Base-by-base conservation (phyloP, 306 rosid species). In the Sicyos edulis region DNA sequence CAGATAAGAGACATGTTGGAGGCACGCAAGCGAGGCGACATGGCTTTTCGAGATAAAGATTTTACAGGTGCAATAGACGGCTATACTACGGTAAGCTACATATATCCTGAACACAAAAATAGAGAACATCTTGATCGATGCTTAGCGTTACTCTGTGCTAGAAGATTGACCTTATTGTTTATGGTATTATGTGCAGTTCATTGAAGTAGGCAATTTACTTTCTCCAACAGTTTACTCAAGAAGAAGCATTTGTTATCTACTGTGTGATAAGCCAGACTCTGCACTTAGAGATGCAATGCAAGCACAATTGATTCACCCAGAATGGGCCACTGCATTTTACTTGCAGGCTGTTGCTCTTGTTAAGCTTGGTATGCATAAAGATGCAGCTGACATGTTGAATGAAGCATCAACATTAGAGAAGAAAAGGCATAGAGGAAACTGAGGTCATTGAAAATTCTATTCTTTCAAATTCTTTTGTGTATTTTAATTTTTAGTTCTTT, bases 261-360 rank as follows among this genome's bases (percentile, higher is more conserved):
- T 90, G 21, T 86, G 92, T n/a, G 88, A 88, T 77, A 90, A 85
- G 74, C 89, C 92, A 34, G 95, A 91, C 69, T 85, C 85, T n/a
- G 92, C 95, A 61, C 87, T 86, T 16, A 81, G 92, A 77, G 96
- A 91, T 75, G 95, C 95, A 13, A 88, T 88, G 91, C 92, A 88
- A 82, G 91, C 96, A 2, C 97, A 91, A 10, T 80, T 85, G 22
- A 87, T 83, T 37, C 80, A 87, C 59, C 92, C 91, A 7, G 91
- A 91, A 21, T 88, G 96, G 90, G 78, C 92, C n/a, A 85, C 85
- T 0, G 92, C 96, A 79, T 91, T 91, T 80, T 88, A 88, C 88
- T 84, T 88, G 95, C 92, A 88, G 78, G 86, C 95, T 1, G 92
- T 91, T 50, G 92, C 95, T 29, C 96, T 88, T 59, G 88, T 90